These are phyloP conservation scores for Triangularia verruculosa DNA, from an alignment of 2,329 filamentous ascomycete genomes.

Conservation along the genomic window DNA sequence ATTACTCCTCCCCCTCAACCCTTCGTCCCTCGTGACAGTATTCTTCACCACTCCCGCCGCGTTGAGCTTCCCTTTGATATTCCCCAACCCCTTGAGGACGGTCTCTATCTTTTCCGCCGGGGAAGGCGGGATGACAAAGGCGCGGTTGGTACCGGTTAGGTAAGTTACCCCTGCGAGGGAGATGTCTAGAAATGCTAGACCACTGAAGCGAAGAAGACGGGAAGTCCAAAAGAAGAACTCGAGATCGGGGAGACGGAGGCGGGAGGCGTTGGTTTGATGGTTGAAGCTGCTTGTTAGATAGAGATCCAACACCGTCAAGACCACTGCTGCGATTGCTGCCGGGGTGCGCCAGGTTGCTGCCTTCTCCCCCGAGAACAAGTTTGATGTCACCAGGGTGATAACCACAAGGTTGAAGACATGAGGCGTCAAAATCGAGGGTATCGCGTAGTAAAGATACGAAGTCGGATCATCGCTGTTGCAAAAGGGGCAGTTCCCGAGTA, in stretches of 20 bases:
- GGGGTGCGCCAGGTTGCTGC: slow-evolving; percentile 66
- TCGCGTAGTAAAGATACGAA: slow-evolving; percentile 76
- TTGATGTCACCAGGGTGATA: slow-evolving; percentile 71
- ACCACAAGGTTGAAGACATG: slow-evolving; percentile 75
- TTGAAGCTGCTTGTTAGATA: slow-evolving; percentile 65
- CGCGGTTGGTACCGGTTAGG: slow-evolving; percentile 74
- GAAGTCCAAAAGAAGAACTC: slow-evolving; percentile 71
- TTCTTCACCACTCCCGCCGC: slow-evolving; percentile 77
- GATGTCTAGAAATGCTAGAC: slow-evolving; percentile 63
- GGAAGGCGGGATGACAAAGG: slow-evolving; percentile 62
- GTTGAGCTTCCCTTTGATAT: slow-evolving; percentile 63
- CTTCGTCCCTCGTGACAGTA: slow-evolving; percentile 70
- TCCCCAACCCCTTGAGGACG: slow-evolving; percentile 54
- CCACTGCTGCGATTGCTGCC: slow-evolving; percentile 62
- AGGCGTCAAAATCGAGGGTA: slow-evolving; percentile 70
- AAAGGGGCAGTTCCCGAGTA: slow-evolving; percentile 75
- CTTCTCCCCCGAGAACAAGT: slow-evolving; percentile 59
- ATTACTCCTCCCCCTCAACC: slow-evolving; percentile 62
- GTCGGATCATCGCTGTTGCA: slow-evolving; percentile 68
- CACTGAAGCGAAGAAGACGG: slow-evolving; percentile 59
- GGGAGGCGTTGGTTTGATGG: slow-evolving; percentile 60
- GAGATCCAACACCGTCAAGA: slow-evolving; percentile 61
- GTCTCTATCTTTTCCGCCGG: slow-evolving; percentile 65
- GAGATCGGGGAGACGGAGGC: slow-evolving; percentile 59
- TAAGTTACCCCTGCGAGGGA: slow-evolving; percentile 65